Conservation (phyloP, 1,284 basidiomycete genomes). For the Ceratobasidium sp. region DNA sequence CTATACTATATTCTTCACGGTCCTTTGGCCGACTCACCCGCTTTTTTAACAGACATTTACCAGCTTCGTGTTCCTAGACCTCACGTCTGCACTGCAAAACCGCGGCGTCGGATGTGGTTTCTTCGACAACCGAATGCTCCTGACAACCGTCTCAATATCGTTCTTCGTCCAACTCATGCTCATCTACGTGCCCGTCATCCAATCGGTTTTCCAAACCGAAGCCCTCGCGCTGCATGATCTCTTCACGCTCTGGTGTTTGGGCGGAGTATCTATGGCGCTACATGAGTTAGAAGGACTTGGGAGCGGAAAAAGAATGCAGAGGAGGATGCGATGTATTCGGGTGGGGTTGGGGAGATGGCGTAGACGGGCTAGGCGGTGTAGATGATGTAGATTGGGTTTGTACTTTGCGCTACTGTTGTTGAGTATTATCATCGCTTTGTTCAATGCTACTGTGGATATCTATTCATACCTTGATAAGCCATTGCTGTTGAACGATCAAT, state of each 20-base stretch:
- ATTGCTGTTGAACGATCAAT: too few species aligned
- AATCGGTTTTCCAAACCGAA: conserved; percentile 93
- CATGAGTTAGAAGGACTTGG: conserved; percentile 86
- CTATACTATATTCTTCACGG: conserved; percentile 49
- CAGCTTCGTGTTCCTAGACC: conserved; percentile 95
- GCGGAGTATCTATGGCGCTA: conserved; percentile 70
- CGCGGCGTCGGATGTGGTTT: conserved; percentile 86
- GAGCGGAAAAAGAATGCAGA: conserved; percentile 64
- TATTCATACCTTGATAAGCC: too few species aligned
- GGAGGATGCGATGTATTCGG: conserved; percentile 24
- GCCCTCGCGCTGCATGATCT: conserved; percentile 79
- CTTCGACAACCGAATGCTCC: conserved; percentile 87
- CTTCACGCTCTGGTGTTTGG: conserved; percentile 75
- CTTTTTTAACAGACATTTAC: conserved; percentile 81
- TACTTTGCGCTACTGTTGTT: neutral
- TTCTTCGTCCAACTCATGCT: conserved; percentile 84
- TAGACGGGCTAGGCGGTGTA: neutral
- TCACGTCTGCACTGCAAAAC: conserved; percentile 94
- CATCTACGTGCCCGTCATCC: conserved; percentile 91
- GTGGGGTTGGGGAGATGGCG: conserved; percentile 26
- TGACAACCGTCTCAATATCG: conserved; percentile 86
- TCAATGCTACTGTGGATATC: too few species aligned
- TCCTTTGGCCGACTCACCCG: conserved; percentile 12
- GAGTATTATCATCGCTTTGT: neutral
- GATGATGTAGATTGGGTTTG: too few species aligned